Conservation (phyloP, 768 basidiomycete species). For the Pleurotus ostreatus region DNA sequence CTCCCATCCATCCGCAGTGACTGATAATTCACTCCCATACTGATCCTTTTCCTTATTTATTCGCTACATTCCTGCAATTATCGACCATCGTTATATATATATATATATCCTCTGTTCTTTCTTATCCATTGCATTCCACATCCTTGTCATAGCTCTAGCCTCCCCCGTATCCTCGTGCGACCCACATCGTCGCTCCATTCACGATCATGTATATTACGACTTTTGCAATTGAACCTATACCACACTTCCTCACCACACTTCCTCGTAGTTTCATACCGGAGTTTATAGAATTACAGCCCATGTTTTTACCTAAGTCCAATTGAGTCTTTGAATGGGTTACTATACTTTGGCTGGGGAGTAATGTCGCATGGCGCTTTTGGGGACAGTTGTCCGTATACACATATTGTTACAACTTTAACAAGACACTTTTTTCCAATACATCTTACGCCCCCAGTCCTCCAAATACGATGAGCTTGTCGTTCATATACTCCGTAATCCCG, state of each 20-base stretch:
- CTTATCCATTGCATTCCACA: constrained; percentile 16
- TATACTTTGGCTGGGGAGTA: too few species aligned
- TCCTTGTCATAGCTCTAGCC: constrained; percentile 12
- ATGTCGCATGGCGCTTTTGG: too few species aligned
- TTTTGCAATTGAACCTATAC: constrained; percentile 8
- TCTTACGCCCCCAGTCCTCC: constrained; percentile 49
- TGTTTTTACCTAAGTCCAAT: too few species aligned
- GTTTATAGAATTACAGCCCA: background rate
- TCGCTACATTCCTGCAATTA: constrained; percentile 4
- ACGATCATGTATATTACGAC: constrained; percentile 24
- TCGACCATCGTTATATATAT: constrained; percentile 9
- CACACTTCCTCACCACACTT: constrained; percentile 1
- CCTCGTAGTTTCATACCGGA: constrained; percentile 7
- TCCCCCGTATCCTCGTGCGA: constrained; percentile 13
- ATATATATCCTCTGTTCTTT: constrained; percentile 16
- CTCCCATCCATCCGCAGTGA: background rate
- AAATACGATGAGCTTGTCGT: constrained; percentile 75
- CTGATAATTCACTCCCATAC: constrained; percentile 2
- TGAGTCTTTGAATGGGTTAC: too few species aligned
- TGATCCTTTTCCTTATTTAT: constrained; percentile 3
- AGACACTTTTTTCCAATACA: too few species aligned
- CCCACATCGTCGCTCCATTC: constrained; percentile 14
- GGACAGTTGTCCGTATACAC: too few species aligned
- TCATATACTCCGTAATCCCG: constrained; percentile 89
- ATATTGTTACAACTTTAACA: too few species aligned